Evolutionary conservation across 495 filamentous ascomycete species (phyloP).

Genomic region (Trichoderma asperelloides): DNA sequence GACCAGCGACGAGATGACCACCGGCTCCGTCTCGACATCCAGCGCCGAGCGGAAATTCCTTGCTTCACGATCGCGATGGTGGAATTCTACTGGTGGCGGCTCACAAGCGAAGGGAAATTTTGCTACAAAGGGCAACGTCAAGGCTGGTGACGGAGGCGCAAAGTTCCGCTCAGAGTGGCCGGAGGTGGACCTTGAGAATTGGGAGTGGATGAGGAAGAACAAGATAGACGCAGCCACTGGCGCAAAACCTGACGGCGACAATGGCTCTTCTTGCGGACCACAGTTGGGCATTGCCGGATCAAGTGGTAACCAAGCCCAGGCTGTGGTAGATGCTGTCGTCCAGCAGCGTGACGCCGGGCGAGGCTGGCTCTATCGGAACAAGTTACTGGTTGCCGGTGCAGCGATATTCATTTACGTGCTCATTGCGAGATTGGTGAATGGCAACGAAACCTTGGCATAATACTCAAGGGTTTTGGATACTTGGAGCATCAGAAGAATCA

Average conservation of each 20-base stretch:
- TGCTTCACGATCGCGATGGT: slow-evolving; percentile 78
- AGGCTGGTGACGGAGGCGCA: slow-evolving; percentile 80
- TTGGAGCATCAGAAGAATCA: neutral
- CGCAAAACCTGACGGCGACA: slow-evolving; percentile 38
- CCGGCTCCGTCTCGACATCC: slow-evolving; percentile 74
- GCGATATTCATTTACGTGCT: slow-evolving; percentile 72
- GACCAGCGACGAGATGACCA: slow-evolving; percentile 99
- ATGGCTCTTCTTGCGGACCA: slow-evolving; percentile 49
- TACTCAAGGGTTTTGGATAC: neutral
- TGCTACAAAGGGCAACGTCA: slow-evolving; percentile 41
- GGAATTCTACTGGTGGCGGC: slow-evolving; percentile 96
- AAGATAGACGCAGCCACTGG: slow-evolving; percentile 75
- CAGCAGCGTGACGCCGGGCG: slow-evolving; percentile 70
- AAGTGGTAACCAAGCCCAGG: slow-evolving; percentile 63
- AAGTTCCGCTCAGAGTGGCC: slow-evolving; percentile 88
- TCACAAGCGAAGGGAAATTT: slow-evolving; percentile 43
- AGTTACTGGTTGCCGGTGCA: slow-evolving; percentile 57
- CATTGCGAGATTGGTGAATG: slow-evolving; percentile 60
- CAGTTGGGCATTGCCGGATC: slow-evolving; percentile 53
- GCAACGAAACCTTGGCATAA: slow-evolving; percentile 15
- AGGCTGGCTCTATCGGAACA: slow-evolving; percentile 71
- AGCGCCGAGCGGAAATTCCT: slow-evolving; percentile 70
- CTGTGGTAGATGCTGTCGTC: slow-evolving; percentile 64
- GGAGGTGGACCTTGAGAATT: slow-evolving; percentile 84
- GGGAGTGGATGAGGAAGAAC: slow-evolving; percentile 82